Percentiles rank a stretch among this genome's conserved stretches.
phyloP scores from a whole-genome alignment of 192 early-diverging fungal genomes.

The Mortierella antarctica region DNA sequence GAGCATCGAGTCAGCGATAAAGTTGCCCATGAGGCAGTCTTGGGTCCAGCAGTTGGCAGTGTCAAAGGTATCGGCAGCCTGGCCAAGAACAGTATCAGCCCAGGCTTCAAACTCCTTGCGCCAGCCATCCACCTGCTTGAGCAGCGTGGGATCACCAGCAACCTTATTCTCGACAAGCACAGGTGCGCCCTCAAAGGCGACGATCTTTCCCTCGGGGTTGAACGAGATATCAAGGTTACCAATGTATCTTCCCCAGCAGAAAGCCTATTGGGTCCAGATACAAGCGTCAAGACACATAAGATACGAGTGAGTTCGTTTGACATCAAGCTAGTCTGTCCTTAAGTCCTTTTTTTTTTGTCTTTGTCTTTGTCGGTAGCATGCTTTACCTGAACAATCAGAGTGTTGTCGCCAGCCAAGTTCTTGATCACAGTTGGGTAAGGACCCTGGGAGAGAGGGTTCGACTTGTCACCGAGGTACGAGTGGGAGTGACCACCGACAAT shows the following conservation, averaged over 20 bases:
- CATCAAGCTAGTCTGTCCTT: background rate
- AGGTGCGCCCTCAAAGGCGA: slow-evolving; percentile 63
- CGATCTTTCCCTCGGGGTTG: slow-evolving; percentile 59
- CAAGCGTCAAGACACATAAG: background rate
- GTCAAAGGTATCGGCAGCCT: slow-evolving; percentile 51
- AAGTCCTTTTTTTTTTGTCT: background rate
- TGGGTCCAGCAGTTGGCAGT: slow-evolving; percentile 29
- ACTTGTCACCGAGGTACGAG: slow-evolving; percentile 59
- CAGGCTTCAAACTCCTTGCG: slow-evolving; percentile 53
- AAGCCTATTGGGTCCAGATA: slow-evolving; percentile 4
- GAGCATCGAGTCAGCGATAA: slow-evolving; percentile 70
- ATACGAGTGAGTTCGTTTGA: background rate
- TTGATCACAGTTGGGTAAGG: slow-evolving; percentile 70
- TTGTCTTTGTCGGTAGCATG: background rate
- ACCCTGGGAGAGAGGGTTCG: slow-evolving; percentile 41
- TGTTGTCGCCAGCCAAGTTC: slow-evolving; percentile 66
- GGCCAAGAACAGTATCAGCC: slow-evolving; percentile 47
- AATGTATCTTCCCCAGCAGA: slow-evolving; percentile 64
- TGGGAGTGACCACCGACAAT: slow-evolving; percentile 82
- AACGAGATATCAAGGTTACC: slow-evolving; percentile 66
- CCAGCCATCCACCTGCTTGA: slow-evolving; percentile 50
- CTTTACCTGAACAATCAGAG: slow-evolving; percentile 70
- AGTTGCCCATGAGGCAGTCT: slow-evolving; percentile 67
- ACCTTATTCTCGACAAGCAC: slow-evolving; percentile 62
- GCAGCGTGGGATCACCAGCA: slow-evolving; percentile 54